Evolutionary conservation across 2,329 filamentous ascomycete genomes (phyloP), one percentile per base, ranked within the genome.

Genomic region (Penicillium freii): DNA sequence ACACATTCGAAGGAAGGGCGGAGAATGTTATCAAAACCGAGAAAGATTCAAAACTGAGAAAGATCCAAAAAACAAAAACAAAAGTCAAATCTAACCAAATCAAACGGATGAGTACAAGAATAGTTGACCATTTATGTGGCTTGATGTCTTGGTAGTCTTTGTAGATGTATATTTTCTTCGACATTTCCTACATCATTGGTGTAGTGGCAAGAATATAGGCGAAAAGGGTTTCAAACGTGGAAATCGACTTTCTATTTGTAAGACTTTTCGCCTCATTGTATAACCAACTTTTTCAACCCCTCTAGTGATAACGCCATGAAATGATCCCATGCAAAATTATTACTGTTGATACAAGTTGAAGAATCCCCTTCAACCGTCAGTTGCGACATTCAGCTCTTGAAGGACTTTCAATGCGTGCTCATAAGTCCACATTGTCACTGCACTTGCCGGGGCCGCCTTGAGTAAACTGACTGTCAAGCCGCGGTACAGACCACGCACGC

Each of bases 361-460:
- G 8, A n/a, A n/a, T 13, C 19, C 2, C 1, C 13, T 46, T 56
- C 56, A 56, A 40, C 23, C 31, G 15, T 46, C 45, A 21, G 48
- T 42, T 23, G 62, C 66, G 10, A 72, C 34, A 23, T 74, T 72
- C 52, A 71, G 66, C 43, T 75, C 72, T 56, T 78, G 75, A 61
- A 93, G 77, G 23, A 85, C 64, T 50, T 80, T 82, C 77, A 97
- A 78, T 19, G 84, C 84, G 69, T 87, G 81, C 78, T 96, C 92
- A 75, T 96, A 97, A 2, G 91, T 95, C 91, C 92, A 97, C 81
- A 97, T 90, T 0, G 92, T 97, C 33, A 96, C 85, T 7, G 92
- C 91, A 73, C 90, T 94, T 29, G 90, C 87, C n/a, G 94, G 94
- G 23, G 93, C 94, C 33, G 93, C 91, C 80, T 99, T 99, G 65